Evolutionary conservation across 768 basidiomycete species (phyloP).

Genomic region (Rubroboletus satanas): DNA sequence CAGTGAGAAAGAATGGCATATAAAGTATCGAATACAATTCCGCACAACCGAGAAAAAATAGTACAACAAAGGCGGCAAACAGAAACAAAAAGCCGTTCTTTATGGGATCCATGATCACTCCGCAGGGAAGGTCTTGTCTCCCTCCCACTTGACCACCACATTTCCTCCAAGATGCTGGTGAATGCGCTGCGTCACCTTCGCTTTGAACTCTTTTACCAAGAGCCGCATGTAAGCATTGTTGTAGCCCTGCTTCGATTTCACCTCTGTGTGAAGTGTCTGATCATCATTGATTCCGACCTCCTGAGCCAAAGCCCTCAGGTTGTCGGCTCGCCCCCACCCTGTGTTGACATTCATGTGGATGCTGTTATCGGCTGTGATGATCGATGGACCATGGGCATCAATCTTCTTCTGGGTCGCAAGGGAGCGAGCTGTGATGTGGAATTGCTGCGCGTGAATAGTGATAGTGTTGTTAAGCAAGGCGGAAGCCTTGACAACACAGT

Average conservation of each 20-base stretch:
- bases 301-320: conserved; percentile 3
- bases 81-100: not conserved
- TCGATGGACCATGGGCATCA: not conserved
- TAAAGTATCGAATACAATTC: not conserved
- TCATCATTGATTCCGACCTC: not conserved
- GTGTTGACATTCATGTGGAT: conserved; percentile 8
- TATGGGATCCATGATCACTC: not conserved
- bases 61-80: not conserved
- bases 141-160: conserved; percentile 1
- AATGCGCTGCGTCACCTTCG: not conserved
- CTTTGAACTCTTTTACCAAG: conserved; percentile 1
- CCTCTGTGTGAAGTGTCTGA: not conserved
- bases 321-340: conserved; percentile 1
- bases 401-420: conserved; percentile 1
- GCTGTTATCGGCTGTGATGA: conserved; percentile 4
- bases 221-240: not conserved
- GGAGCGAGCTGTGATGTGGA: conserved; percentile 4
- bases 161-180: conserved; percentile 1
- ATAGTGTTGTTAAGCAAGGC: not conserved
- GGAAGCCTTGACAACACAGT: not conserved
- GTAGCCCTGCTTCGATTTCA: conserved; percentile 1
- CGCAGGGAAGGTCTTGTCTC: conserved; percentile 9
- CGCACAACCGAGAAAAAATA: not conserved
- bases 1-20: not conserved
- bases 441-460: not conserved